phyloP scores from a whole-genome alignment of 768 basidiomycete species.

The Saitozyma sp. region DNA sequence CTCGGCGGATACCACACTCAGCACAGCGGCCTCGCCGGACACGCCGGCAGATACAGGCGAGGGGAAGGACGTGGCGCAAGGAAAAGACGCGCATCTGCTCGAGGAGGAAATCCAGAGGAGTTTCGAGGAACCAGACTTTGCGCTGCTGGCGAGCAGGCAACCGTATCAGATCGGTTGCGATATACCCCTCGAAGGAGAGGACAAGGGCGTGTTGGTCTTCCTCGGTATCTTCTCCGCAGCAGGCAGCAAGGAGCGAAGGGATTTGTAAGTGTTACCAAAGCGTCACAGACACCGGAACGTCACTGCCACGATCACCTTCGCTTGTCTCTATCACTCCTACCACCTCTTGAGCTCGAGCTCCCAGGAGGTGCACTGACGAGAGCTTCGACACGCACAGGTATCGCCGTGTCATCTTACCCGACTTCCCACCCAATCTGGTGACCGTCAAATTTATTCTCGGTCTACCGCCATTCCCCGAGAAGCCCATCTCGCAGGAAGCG shows the following conservation, averaged over 20 bases:
- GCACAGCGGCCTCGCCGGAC: slow-evolving; percentile 15
- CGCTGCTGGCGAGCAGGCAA: slow-evolving; percentile 47
- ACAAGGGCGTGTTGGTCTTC: slow-evolving; percentile 48
- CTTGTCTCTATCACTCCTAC: not conserved
- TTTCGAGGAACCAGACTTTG: slow-evolving; percentile 54
- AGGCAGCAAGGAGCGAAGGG: slow-evolving; percentile 45
- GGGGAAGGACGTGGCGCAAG: slow-evolving; percentile 34
- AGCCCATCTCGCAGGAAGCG: slow-evolving; percentile 37
- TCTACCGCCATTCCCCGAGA: slow-evolving; percentile 40
- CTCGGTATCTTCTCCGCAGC: slow-evolving; percentile 51
- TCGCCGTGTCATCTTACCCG: slow-evolving; percentile 43
- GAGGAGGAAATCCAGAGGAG: slow-evolving; percentile 47
- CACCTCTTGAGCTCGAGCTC: too few species aligned
- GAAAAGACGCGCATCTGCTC: slow-evolving; percentile 41
- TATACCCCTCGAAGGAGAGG: slow-evolving; percentile 35
- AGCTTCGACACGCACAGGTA: slow-evolving; percentile 27
- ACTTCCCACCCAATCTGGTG: slow-evolving; percentile 50
- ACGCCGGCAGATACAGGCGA: slow-evolving; percentile 40
- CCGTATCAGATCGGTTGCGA: slow-evolving; percentile 52
- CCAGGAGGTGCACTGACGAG: too few species aligned
- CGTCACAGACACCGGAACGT: too few species aligned
- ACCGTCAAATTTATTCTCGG: slow-evolving; percentile 53
- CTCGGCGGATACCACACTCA: slow-evolving; percentile 2
- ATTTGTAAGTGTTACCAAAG: slow-evolving; percentile 52
- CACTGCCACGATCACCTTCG: too few species aligned